Base-by-base conservation (phyloP, 1,139 yeast genomes). In the Sugiyamaella castrensis region DNA sequence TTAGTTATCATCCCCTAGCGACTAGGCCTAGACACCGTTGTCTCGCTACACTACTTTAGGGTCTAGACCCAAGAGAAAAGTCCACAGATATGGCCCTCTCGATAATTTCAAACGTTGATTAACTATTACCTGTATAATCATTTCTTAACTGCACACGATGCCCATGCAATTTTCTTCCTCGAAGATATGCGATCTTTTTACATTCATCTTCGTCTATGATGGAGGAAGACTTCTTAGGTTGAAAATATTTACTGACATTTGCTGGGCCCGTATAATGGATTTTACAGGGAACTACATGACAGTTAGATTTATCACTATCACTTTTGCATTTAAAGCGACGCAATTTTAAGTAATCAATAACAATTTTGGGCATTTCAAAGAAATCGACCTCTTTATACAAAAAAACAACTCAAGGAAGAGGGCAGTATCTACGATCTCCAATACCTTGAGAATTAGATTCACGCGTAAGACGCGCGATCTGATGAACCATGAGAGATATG, bases 91-190 rank as follows among this genome's bases (percentile, higher is more conserved):
- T n/a, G n/a, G n/a, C n/a, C n/a, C n/a, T n/a, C n/a, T n/a, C n/a
- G n/a, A n/a, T n/a, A n/a, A n/a, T n/a, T n/a, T n/a, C n/a, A n/a
- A n/a, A n/a, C n/a, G n/a, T n/a, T n/a, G n/a, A n/a, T n/a, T n/a
- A n/a, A n/a, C n/a, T n/a, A n/a, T n/a, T n/a, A 19, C 63, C 63
- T 3, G 47, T 43, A 38, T 59, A 56, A 15, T 48, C 50, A 2
- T 52, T 53, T 3, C 56, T 53, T 8, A 60, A 32, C 12, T 37
- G 32, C 26, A 58, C 50, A 13, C 48, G 45, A 11, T 40, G 41
- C 11, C 65, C 65, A 13, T 52, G 44, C 26, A 63, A 51, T 42
- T 54, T 54, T 35, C 67, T 53, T 8, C 67, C 67, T 19, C 66
- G 53, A 19, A 45, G 27, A 37, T 42, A 38, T 29, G 51, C 49